Evolutionary conservation across 345 rosid species (phyloP), one percentile per base, ranked within the genome.

Genomic region (Boechera divaricarpa): DNA sequence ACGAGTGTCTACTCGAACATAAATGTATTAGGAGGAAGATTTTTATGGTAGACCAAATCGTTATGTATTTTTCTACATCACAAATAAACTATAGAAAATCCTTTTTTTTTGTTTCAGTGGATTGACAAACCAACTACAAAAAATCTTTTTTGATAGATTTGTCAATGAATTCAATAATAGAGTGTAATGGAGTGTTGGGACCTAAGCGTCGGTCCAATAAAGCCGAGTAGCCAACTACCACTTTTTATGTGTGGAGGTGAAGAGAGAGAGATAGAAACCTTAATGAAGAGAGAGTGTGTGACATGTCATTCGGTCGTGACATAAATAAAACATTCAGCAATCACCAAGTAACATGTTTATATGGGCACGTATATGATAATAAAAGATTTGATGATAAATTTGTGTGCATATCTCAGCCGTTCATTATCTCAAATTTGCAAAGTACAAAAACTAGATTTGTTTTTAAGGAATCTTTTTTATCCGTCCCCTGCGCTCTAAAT

Each of bases 401-500:
- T 10, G 10, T 26, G 10, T 28, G 38, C 6, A 68, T 35, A 54
- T 54, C 38, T 54, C 39, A 69, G 52, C 73, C 63, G 48, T 69
- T 15, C 73, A 29, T 28, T 69, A 24, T 53, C 48, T 53, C 38
- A 60, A 9, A 38, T 54, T 64, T 54, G 73, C 10, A 38, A 68
- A 28, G 33, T 36, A 48, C 41, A 69, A 11, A 39, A 55, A 69
- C 41, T 10, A 28, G 16, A 41, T 41, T 28, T 55, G 52, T 69
- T 54, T 52, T 67, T 67, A 67, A 55, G 73, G 73, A 69, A 55
- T 55, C 49, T 63, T 29, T 69, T 21, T 10, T 48, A 49, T 39
- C 26, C 15, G 29, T 41, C 51, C 63, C 3, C 6, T 54, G 39
- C 5, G 10, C 52, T 5, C 63, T 26, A 26, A 28, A 54, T 39